phyloP scores from a whole-genome alignment of 768 basidiomycete species.

The Leccinellum luteum region DNA sequence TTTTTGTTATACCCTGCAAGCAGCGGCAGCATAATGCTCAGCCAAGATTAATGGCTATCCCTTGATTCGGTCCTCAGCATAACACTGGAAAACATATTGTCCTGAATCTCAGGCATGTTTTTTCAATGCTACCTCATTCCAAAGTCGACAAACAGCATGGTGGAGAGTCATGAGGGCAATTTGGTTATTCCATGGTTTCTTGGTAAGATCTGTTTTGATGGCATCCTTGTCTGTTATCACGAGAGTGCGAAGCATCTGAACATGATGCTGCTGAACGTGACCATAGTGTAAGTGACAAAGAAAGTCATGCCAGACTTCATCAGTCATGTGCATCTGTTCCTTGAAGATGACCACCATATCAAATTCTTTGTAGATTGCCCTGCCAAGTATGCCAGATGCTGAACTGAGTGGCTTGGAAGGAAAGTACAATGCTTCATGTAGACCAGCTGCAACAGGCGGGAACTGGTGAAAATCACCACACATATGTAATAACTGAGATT shows the following conservation, averaged over 20 bases:
- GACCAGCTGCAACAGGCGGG: background rate
- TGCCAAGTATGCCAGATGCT: background rate
- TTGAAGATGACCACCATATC: background rate
- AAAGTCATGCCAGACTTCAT: background rate
- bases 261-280: background rate
- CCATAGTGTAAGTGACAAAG: background rate
- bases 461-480: background rate
- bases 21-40: background rate
- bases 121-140: background rate
- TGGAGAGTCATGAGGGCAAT: background rate
- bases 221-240: background rate
- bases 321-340: background rate
- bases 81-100: background rate
- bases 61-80: background rate
- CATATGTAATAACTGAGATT: background rate
- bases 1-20: background rate
- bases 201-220: background rate
- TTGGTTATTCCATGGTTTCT: background rate
- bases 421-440: background rate
- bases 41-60: background rate
- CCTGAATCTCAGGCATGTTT: background rate
- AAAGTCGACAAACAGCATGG: background rate
- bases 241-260: background rate
- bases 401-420: background rate
- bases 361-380: background rate